Base-by-base conservation (phyloP, 2,329 filamentous ascomycete species). In the Trichoderma sp. region DNA sequence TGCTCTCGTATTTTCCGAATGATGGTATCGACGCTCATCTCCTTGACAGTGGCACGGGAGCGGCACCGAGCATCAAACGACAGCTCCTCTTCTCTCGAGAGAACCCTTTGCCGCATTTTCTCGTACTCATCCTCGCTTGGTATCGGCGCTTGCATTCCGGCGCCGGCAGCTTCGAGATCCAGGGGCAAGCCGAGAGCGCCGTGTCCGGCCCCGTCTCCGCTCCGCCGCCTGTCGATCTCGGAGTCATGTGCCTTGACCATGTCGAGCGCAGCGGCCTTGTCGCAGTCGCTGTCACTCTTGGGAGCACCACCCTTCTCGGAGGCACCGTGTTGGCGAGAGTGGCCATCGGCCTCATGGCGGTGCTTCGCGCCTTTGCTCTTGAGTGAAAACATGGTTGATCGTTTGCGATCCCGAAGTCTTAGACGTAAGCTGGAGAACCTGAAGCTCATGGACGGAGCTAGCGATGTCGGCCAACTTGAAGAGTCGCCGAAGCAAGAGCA, bases 1-100 rank as follows among this genome's bases (percentile, higher is more conserved):
- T 71, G 53, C 13, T 67, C 53, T 67, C 77, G 80, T 53, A 85
- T 71, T 1, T 29, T 35, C 35, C 78, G 76, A n/a, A 86, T 67
- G 50, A 84, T 79, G 25, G 59, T 42, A 68, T 84, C 77, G 27
- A 79, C 83, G 5, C 70, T 65, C 3, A 58, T 63, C 72, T 86
- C 83, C 8, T 76, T 71, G 0, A 71, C 9, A 4, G 77, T 76
- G 3, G 80, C 78, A 6, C 71, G 67, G 5, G 52, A 45, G 25
- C 74, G 75, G 70, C 79, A 81, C 6, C 61, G 67, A 61, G 77
- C 74, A 69, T 84, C 82, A 71, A 84, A 85, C 2, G 76, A 77
- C 5, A 83, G 70, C 4, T 72, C 72, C 7, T 71, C 72, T 69
- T 84, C 82, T 3, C 73, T 71, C 4, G 69, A 60, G 22, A 74